These are phyloP conservation scores for Petunia secreta DNA, from an alignment of 257 asterid species.

Conservation along the genomic window DNA sequence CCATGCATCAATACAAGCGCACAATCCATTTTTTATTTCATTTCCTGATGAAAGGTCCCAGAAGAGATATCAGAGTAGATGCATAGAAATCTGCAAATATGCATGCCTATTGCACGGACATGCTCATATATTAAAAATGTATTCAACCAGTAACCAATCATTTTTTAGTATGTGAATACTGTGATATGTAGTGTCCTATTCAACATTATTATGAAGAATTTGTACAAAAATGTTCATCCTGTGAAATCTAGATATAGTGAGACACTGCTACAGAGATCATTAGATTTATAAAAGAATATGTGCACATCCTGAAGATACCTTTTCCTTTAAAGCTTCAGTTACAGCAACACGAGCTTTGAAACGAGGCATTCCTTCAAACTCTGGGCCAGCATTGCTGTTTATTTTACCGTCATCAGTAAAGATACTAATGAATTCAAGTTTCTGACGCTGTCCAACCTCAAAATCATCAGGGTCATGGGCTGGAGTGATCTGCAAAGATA, in stretches of 20 bases:
- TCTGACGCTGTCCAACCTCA: conserved; percentile 92
- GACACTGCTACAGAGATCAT: too few relatives aligned
- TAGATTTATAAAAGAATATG: too few relatives aligned
- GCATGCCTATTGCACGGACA: too few relatives aligned
- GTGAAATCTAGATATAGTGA: too few relatives aligned
- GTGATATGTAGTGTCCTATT: too few relatives aligned
- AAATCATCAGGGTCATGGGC: conserved; percentile 99
- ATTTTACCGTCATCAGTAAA: conserved; percentile 95
- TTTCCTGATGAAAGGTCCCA: neutral
- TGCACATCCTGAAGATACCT: conserved; percentile 42
- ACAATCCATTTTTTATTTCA: neutral
- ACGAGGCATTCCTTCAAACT: conserved; percentile 81
- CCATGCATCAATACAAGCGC: neutral
- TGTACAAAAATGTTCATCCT: too few relatives aligned
- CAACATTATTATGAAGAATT: too few relatives aligned
- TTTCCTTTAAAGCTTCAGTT: conserved; percentile 70
- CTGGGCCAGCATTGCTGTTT: conserved; percentile 80
- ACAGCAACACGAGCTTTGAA: conserved; percentile 74
- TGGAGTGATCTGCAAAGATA: conserved; percentile 81
- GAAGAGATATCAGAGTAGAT: neutral
- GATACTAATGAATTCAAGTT: conserved; percentile 77
- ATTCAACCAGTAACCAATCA: too few relatives aligned
- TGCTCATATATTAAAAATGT: too few relatives aligned
- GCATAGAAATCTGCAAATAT: too few relatives aligned
- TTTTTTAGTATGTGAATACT: too few relatives aligned